Conservation (phyloP, 1,284 basidiomycete genomes). For the Neonothopanus nambi region DNA sequence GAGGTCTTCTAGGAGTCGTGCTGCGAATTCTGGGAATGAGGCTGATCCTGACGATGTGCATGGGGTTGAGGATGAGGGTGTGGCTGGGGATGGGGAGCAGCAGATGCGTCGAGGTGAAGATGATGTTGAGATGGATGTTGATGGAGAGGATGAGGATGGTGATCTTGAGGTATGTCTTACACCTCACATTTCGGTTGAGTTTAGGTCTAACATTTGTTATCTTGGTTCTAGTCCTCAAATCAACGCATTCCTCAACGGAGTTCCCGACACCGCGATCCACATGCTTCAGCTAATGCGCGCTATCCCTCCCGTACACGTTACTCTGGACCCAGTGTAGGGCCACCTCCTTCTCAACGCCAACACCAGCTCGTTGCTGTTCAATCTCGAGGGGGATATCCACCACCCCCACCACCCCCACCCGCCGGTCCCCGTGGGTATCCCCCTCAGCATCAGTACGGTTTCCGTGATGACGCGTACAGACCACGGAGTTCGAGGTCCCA, state of each 20-base stretch:
- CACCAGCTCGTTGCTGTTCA: too few species aligned
- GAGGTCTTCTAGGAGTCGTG: background rate
- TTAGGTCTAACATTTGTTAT: background rate
- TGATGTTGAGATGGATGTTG: background rate
- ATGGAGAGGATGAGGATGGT: background rate
- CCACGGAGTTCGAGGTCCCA: background rate
- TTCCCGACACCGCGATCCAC: too few species aligned
- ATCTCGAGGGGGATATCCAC: too few species aligned
- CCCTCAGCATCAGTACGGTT: too few species aligned
- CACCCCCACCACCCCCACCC: background rate
- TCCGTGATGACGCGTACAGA: too few species aligned
- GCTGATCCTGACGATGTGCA: constrained; percentile 20
- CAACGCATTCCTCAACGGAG: too few species aligned
- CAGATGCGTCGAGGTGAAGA: background rate
- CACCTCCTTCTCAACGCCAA: too few species aligned
- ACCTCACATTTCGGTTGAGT: background rate
- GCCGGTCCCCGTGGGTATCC: too few species aligned
- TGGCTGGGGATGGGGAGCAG: background rate
- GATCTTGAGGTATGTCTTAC: background rate
- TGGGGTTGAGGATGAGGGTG: constrained; percentile 28
- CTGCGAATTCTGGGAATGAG: background rate
- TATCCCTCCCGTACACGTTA: too few species aligned
- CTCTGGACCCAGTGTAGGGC: too few species aligned
- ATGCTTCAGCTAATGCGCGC: too few species aligned
- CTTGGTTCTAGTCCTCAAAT: background rate